Base-by-base conservation (phyloP, 2,329 filamentous ascomycete species). In the Corinectria fuckeliana region DNA sequence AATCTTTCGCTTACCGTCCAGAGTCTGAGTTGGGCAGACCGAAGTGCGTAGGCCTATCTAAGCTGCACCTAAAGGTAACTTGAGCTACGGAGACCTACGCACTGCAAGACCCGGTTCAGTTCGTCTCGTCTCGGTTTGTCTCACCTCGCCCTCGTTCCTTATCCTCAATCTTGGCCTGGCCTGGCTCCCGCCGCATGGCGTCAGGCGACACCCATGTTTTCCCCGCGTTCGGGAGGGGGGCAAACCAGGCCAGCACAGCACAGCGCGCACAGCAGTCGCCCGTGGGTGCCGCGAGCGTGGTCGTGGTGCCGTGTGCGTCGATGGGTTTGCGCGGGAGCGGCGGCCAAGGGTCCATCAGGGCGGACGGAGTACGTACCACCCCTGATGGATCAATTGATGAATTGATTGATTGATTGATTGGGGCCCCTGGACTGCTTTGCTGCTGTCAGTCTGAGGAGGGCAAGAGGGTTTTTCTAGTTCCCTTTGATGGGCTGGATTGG, bases 151-250 rank as follows among this genome's bases (percentile, higher is more conserved):
- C 38, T 41, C 23, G 16, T 32, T 11, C 21, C 23, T 51, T 13
- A 36, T 38, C 36, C 38, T 36, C n/a, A 39, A 48, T 34, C 39
- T 32, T 30, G n/a, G 41, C 21, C 32, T 45, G 30, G 39, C 28
- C 53, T 57, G 47, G 47, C 39, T 45, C 38, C 54, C 39, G 54
- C 21, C 30, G 39, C 26, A 51, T 51, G 54, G 54, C 48, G 41
- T 48, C 14, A 34, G 47, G n/a, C n/a, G n/a, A 39, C 41, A 58
- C 50, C 56, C 56, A 58, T 58, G 56, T 50, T 58, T 39, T 54
- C 56, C 56, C 56, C 50, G 56, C 56, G 56, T 58, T 58, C 28
- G 56, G 56, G 56, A 28, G 36, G 56, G 56, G 56, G 38, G 47
- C 26, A 36, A 51, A 44, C 28, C 56, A 49, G 49, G 55, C 38